Conservation (phyloP, 768 basidiomycete genomes). For the Lentinula raphanica region DNA sequence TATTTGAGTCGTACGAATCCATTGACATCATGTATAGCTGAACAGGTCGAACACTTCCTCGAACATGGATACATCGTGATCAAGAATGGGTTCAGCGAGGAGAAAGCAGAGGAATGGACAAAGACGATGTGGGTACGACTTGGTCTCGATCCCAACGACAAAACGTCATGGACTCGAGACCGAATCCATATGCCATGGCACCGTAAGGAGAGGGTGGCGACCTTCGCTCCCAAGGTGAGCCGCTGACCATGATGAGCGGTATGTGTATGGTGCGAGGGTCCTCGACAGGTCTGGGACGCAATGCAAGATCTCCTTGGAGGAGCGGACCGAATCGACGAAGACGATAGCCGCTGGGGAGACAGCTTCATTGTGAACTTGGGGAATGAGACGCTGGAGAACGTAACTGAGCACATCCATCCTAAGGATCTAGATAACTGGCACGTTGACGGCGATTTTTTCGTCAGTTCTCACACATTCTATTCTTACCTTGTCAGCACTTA, state of each 20-base stretch:
- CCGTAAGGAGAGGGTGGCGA: conserved; percentile 37
- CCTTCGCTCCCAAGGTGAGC: conserved; percentile 47
- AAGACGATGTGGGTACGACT: conserved; percentile 48
- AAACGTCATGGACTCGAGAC: conserved; percentile 48
- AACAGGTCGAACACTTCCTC: conserved; percentile 50
- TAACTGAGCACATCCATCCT: conserved; percentile 27
- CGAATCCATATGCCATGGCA: conserved; percentile 54
- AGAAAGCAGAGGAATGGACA: conserved; percentile 46
- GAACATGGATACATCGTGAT: conserved; percentile 51
- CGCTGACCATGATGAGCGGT: neutral
- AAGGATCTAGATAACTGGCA: conserved; percentile 58
- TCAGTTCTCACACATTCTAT: conserved; percentile 17
- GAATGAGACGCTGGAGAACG: conserved; percentile 33
- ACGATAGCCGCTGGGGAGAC: conserved; percentile 48
- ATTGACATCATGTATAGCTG: conserved; percentile 25
- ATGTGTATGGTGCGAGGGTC: neutral
- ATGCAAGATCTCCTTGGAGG: conserved; percentile 59
- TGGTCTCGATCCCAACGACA: conserved; percentile 47
- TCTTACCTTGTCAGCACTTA: neutral
- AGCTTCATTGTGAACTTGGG: conserved; percentile 63
- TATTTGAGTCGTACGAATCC: neutral
- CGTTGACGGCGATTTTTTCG: conserved; percentile 56
- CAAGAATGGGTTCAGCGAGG: conserved; percentile 46
- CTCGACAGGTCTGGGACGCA: conserved; percentile 47
- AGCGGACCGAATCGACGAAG: conserved; percentile 49